A percentile compares a stretch with the other conserved stretches of the same genome.
Evolutionary conservation across 371 early-diverging fungal genomes (phyloP).

Genomic region (Apophysomyces ossiformis): DNA sequence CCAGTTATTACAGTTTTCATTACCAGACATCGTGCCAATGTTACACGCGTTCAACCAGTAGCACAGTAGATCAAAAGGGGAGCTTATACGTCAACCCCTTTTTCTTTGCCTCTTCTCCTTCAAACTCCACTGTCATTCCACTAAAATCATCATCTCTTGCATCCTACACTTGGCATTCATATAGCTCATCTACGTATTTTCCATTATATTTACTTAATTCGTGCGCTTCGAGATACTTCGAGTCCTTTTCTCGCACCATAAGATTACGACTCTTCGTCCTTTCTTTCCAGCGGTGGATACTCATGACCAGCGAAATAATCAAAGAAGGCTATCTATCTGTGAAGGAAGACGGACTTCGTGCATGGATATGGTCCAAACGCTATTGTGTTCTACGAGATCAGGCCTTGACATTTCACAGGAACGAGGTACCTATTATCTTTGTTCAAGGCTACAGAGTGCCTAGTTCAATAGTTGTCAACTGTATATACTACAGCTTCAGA

Average conservation of each 20-base stretch:
- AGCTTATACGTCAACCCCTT: conserved; percentile 10
- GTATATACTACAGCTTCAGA: not conserved
- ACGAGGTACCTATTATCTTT: conserved; percentile 63
- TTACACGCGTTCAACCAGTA: conserved; percentile 5
- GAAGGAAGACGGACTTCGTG: conserved; percentile 77
- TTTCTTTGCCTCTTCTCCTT: conserved; percentile 8
- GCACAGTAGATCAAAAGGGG: conserved; percentile 9
- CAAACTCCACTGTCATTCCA: conserved; percentile 4
- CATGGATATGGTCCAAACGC: conserved; percentile 87
- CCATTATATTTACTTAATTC: not conserved
- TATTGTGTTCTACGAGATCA: conserved; percentile 85
- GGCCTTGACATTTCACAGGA: conserved; percentile 82
- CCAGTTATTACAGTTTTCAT: not conserved
- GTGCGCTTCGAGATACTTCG: conserved; percentile 6
- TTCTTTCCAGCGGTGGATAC: not conserved
- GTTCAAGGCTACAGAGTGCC: not conserved
- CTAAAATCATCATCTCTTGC: conserved; percentile 10
- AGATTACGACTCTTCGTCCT: not conserved
- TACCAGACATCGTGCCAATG: conserved; percentile 9
- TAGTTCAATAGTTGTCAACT: not conserved
- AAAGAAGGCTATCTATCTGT: conserved; percentile 72
- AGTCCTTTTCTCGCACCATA: not conserved
- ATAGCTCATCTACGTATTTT: not conserved
- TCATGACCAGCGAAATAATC: conserved; percentile 44
- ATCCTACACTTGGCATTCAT: not conserved